Evolutionary conservation across 116 monocot genomes (phyloP).

Genomic region (Iris pallida): DNA sequence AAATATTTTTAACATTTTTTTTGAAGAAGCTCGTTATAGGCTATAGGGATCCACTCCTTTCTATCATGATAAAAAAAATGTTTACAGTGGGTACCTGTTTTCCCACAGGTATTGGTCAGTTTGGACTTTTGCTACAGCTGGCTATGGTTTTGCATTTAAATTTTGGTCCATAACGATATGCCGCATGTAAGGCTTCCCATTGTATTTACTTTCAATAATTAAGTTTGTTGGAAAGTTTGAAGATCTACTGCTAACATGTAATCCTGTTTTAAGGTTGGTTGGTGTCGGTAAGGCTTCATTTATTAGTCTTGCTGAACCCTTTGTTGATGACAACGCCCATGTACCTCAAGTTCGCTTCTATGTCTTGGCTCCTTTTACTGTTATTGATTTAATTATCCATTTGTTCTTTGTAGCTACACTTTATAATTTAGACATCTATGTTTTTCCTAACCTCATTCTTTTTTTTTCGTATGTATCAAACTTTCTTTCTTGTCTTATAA

Average conservation of each 20-base stretch:
- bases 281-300: constrained; percentile 99
- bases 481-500: background rate
- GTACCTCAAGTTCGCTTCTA: constrained; percentile 55
- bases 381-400: constrained; percentile 1
- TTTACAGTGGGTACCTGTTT: too few species aligned
- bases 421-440: too few species aligned
- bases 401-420: too few species aligned
- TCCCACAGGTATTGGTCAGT: too few species aligned
- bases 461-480: too few species aligned
- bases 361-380: background rate
- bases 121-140: constrained; percentile 93
- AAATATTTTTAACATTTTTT: too few species aligned
- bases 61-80: too few species aligned
- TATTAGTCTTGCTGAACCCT: constrained; percentile 97
- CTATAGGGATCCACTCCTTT: too few species aligned
- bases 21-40: too few species aligned
- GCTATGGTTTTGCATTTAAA: constrained; percentile 87
- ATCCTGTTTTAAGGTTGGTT: constrained; percentile 64
- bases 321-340: constrained; percentile 99
- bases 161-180: constrained; percentile 97
- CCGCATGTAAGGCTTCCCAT: constrained; percentile 65
- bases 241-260: background rate
- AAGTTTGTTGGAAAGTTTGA: background rate
- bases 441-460: too few species aligned
- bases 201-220: background rate